Evolutionary conservation across 306 rosid genomes (phyloP).

Genomic region (Prunus campanulata): DNA sequence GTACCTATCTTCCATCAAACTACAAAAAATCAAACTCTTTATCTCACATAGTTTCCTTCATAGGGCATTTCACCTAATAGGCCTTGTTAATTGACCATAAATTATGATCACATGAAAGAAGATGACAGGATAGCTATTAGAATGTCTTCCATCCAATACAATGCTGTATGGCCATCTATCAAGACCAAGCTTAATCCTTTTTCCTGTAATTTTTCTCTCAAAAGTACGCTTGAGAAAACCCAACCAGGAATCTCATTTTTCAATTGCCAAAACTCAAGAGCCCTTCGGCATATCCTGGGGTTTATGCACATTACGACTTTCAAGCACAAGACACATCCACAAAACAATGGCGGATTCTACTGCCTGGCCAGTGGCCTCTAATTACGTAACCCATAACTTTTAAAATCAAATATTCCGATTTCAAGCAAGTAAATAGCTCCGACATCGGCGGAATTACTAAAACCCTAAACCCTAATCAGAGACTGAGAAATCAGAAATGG

Average conservation of each 20-base stretch:
- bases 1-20: background rate
- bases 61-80: background rate
- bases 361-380: background rate
- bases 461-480: slow-evolving; percentile 20
- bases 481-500: background rate
- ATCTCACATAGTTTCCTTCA: background rate
- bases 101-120: background rate
- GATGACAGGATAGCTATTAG: background rate
- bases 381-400: background rate
- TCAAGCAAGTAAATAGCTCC: background rate
- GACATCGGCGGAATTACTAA: background rate
- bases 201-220: background rate
- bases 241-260: background rate
- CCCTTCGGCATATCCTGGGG: background rate
- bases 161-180: background rate
- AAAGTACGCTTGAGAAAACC: background rate
- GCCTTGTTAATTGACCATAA: background rate
- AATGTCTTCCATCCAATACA: background rate
- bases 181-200: background rate
- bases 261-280: background rate
- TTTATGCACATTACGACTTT: background rate
- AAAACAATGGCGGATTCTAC: background rate
- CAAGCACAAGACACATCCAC: background rate
- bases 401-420: background rate
- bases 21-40: background rate